A percentile compares a stretch with the other conserved stretches of the same genome.
Conservation (phyloP, 176 grass and related monocot genomes). For the Ampelocalamus luodianensis region DNA sequence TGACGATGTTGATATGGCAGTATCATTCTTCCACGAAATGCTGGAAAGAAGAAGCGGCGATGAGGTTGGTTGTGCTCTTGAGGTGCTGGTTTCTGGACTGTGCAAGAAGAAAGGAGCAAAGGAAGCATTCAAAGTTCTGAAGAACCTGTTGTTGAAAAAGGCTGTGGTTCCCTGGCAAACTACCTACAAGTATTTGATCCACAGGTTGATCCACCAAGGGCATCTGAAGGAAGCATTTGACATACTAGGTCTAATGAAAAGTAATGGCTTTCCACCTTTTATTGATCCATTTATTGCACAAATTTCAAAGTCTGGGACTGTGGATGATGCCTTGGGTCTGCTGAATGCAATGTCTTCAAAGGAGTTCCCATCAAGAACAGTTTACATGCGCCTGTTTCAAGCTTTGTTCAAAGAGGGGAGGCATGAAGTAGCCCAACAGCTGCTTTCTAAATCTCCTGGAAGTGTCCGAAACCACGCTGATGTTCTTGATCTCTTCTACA, state of each 20-base stretch:
- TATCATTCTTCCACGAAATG: constrained; percentile 57
- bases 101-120: constrained; percentile 56
- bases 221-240: constrained; percentile 64
- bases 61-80: constrained; percentile 50
- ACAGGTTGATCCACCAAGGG: constrained; percentile 55
- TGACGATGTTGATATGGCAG: constrained; percentile 51
- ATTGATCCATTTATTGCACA: constrained; percentile 61
- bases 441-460: constrained; percentile 69
- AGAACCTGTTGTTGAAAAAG: constrained; percentile 54
- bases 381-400: constrained; percentile 62
- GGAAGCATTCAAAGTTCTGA: constrained; percentile 59
- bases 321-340: constrained; percentile 65
- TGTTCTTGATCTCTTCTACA: constrained; percentile 67
- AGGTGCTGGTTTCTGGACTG: constrained; percentile 59
- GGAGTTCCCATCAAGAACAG: constrained; percentile 63
- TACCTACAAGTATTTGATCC: constrained; percentile 76
- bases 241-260: constrained; percentile 72
- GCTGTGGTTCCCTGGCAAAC: constrained; percentile 61
- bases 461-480: constrained; percentile 68
- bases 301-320: constrained; percentile 69
- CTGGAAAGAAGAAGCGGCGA: constrained; percentile 44
- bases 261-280: constrained; percentile 55
- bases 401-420: constrained; percentile 66
- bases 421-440: constrained; percentile 63
- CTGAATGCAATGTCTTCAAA: constrained; percentile 63